Evolutionary conservation across 2,329 filamentous ascomycete species (phyloP), one percentile per base, ranked within the genome.

Genomic region (Dothideomycetes sp.): DNA sequence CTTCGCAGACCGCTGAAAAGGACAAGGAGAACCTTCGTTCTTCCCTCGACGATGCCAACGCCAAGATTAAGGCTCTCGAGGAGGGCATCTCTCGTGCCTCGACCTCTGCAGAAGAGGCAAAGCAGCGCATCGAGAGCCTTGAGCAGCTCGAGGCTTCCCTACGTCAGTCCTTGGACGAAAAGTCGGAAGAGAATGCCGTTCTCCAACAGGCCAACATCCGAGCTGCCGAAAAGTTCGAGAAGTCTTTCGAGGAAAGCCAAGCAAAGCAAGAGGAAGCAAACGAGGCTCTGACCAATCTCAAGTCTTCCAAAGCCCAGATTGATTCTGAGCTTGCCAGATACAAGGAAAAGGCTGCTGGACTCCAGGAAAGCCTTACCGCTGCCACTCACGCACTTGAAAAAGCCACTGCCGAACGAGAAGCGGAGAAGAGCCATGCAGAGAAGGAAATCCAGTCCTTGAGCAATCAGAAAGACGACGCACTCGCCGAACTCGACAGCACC

Each of bases 361-460:
- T 54, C 12, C 39, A 49, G 19, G 25, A 44, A 33, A 43, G 49
- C 23, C 43, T 51, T 4, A 33, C 43, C 17, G 41, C 46, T n/a
- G 49, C 51, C 16, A 42, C 28, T 10, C 18, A 34, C 13, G 27
- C 25, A 6, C 13, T 33, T 7, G 32, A 44, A 4, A 28, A 18
- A 17, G 30, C 35, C 15, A 18, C 31, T 13, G 15, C 33, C 19
- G 41, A 47, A 24, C 41, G 25, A 27, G 39, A 46, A 22, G 33
- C 34, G 3, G 36, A 32, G 12, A 28, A 17, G 9, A 22, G 22
- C n/a, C 19, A 39, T 13, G 39, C 34, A 19, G 34, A 31, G 11
- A n/a, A 28, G 13, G 36, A 49, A 18, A 19, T 45, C 18, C 34
- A 43, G 24, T 22, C 23, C 15, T 20, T 46, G 12, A 39, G 24